Percentiles rank a stretch among this genome's conserved stretches.
Evolutionary conservation across 2,329 filamentous ascomycete genomes (phyloP).

Genomic region (Sporothrix brunneoviolacea): DNA sequence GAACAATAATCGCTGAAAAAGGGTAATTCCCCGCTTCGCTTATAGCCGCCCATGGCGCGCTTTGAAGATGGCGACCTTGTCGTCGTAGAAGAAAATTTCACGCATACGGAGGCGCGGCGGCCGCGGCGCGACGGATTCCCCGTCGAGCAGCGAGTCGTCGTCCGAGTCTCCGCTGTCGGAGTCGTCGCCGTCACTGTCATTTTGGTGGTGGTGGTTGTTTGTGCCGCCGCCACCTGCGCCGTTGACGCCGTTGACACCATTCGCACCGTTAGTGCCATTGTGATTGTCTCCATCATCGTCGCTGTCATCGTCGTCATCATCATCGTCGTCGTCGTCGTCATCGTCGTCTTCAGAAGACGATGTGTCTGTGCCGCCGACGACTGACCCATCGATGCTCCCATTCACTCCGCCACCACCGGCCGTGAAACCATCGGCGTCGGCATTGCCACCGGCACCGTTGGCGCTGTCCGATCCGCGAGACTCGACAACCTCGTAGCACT

Average conservation of each 20-base stretch:
- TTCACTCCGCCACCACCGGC: slow-evolving; percentile 16
- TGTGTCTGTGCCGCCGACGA: slow-evolving; percentile 15
- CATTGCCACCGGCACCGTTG: slow-evolving; percentile 18
- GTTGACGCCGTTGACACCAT: slow-evolving; percentile 11
- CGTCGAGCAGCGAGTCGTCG: slow-evolving; percentile 45
- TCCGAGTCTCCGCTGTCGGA: slow-evolving; percentile 32
- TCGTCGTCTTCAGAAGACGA: slow-evolving; percentile 36
- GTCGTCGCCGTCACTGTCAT: slow-evolving; percentile 16
- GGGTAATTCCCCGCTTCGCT: no score
- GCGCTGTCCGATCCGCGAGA: slow-evolving; percentile 34
- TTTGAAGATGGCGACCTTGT: slow-evolving; percentile 75
- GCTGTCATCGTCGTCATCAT: slow-evolving; percentile 40
- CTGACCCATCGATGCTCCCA: slow-evolving; percentile 17
- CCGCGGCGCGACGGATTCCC: slow-evolving; percentile 29
- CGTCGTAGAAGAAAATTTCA: slow-evolving; percentile 80
- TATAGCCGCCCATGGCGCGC: slow-evolving; percentile 56
- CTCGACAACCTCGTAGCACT: slow-evolving; percentile 79
- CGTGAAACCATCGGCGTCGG: slow-evolving; percentile 15
- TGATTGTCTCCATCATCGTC: slow-evolving; percentile 33
- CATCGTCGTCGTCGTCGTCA: slow-evolving; percentile 39
- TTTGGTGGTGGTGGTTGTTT: slow-evolving; percentile 25
- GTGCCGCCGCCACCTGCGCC: slow-evolving; percentile 16
- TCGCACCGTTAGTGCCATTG: slow-evolving; percentile 34
- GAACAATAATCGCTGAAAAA: no score
- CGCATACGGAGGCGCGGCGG: slow-evolving; percentile 52